Evolutionary conservation across 2,329 filamentous ascomycete genomes (phyloP), one percentile per base, ranked within the genome.

Genomic region (Aspergillus fischeri): DNA sequence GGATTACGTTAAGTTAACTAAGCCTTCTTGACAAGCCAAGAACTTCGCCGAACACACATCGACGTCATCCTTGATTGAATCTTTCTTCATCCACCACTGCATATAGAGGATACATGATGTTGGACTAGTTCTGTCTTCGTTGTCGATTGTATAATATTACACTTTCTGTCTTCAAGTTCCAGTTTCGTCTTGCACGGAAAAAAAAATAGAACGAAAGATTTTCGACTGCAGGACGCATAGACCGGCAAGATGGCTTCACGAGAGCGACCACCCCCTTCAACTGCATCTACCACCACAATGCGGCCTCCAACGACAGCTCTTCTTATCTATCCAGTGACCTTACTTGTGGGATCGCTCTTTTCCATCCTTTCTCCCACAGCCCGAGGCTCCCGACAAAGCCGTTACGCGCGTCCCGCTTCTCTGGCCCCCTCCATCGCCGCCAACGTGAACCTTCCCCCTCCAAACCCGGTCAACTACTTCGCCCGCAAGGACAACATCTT

Each of bases 401-500:
- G 78, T 49, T 80, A 84, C 1, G 80, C 83, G 3, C 91, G 91
- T 78, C 84, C 86, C 62, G 73, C 80, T 2, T 68, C 76, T 44
- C 74, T 81, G 25, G 65, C 65, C 21, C 67, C 70, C 21, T 67
- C 70, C 24, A 62, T 71, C 54, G 65, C 66, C n/a, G 58, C 68
- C 32, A 65, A 70, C 54, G 61, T 70, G 17, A 63, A 70, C 59
- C 55, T 69, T 38, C 63, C 67, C 52, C 50, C 53, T 20, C 58
- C 58, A 45, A 63, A 56, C 49, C 67, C 73, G 1, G 69, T 75
- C 54, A 79, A 79, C 71, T 99, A 97, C 80, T 99, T 99, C 73
- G 93, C 94, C 49, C 88, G 88, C 66, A 99, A 99, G 77, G 83
- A 86, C 73, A 99, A 99, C 77, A 67, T 97, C 53, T 89, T 97